phyloP scores from a whole-genome alignment of 495 filamentous ascomycete species.

The Podospora appendiculata region DNA sequence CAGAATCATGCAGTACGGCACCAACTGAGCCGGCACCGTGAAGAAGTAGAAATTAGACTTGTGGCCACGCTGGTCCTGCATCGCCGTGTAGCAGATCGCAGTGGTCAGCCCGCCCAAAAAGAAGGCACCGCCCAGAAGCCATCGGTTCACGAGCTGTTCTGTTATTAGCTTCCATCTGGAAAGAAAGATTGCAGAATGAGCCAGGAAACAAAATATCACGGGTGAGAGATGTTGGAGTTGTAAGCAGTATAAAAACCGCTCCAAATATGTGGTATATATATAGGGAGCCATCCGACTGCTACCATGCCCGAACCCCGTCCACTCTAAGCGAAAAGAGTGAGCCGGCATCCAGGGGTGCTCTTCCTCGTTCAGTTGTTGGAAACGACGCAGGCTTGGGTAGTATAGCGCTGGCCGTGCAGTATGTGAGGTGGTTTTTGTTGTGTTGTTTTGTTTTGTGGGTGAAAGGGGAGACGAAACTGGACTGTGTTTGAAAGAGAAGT shows the following conservation, averaged over 20 bases:
- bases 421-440: slow-evolving; percentile 41
- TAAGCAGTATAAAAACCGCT: slow-evolving; percentile 80
- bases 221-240: slow-evolving; percentile 40
- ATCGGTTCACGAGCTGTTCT: slow-evolving; percentile 37
- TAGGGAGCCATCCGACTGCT: slow-evolving; percentile 83
- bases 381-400: slow-evolving; percentile 74
- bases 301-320: slow-evolving; percentile 80
- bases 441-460: background rate
- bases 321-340: slow-evolving; percentile 71
- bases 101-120: slow-evolving; percentile 65
- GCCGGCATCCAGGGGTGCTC: slow-evolving; percentile 77
- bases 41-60: slow-evolving; percentile 68
- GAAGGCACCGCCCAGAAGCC: slow-evolving; percentile 37
- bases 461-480: background rate
- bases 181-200: background rate
- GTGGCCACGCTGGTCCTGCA: slow-evolving; percentile 70
- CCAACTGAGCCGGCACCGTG: slow-evolving; percentile 62
- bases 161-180: slow-evolving; percentile 10
- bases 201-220: background rate
- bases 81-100: slow-evolving; percentile 71
- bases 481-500: slow-evolving; percentile 1
- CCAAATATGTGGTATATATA: slow-evolving; percentile 52
- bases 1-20: slow-evolving; percentile 70
- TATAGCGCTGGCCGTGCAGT: slow-evolving; percentile 86
- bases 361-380: slow-evolving; percentile 87